Base-by-base conservation (phyloP, 1,139 yeast genomes). In the Arxiozyma telluris region DNA sequence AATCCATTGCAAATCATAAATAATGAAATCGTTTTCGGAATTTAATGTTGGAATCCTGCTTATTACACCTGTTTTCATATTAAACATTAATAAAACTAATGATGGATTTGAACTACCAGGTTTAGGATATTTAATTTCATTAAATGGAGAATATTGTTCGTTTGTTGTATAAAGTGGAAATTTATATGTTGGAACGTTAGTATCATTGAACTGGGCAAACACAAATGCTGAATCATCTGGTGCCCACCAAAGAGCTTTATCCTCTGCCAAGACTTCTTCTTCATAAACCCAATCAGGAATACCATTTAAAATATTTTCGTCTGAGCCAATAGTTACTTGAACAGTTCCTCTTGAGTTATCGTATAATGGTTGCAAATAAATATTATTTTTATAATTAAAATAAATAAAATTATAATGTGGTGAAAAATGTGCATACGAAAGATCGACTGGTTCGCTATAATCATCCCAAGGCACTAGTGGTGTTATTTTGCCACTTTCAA, bases 271-370 rank as follows among this genome's bases (percentile, higher is more conserved):
- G 0, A 93, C 90, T 64, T 94, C 98, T 64, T 94, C 98, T 67
- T 93, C 98, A 65, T 93, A 93, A 0, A 93, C 88, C 98, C 98
- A 93, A 64, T 93, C 98, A 0, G 97, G 86, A 58, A 82, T 84
- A 0, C 96, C 99, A 65, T 93, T 89, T 62, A 83, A 80, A n/a
- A 88, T 74, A 48, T 78, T 71, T 0, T 68, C 68, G 5, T 85
- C 78, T 0, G 97, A 97, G 62, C 82, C 90, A 1, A 64, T 56
- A 0, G 98, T 89, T 15, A 93, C 71, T 62, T 74, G 77, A 58
- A 73, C 76, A 67, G 76, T 49, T 70, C 72, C 57, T 70, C 76
- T 57, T 71, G 63, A 52, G 67, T 62, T 58, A 78, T 68, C 6
- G 53, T 49, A 27, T 0, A 77, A 61, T 43, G 75, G 64, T 53